phyloP scores from a whole-genome alignment of 1,284 basidiomycete genomes.

The Rhodotorula sp. region DNA sequence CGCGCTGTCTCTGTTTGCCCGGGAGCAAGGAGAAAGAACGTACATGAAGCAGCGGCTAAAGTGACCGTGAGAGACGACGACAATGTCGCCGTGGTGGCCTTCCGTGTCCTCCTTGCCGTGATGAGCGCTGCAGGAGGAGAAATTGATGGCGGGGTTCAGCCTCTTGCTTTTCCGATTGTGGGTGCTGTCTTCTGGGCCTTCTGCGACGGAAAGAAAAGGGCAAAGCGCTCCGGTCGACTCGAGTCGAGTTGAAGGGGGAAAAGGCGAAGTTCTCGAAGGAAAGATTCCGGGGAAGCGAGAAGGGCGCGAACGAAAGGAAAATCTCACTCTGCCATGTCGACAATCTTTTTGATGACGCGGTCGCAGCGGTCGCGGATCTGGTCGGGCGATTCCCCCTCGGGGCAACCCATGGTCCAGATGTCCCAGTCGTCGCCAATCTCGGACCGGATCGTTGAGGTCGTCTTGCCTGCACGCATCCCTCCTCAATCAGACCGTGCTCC shows the following conservation, averaged over 20 bases:
- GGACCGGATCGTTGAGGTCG: slow-evolving; percentile 22
- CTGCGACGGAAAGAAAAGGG: not conserved
- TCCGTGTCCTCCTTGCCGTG: slow-evolving; percentile 27
- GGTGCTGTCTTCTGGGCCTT: not conserved
- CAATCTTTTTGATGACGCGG: slow-evolving; percentile 65
- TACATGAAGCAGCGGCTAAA: slow-evolving; percentile 76
- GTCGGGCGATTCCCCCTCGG: slow-evolving; percentile 75
- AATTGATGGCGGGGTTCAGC: not conserved
- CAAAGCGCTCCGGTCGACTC: not conserved
- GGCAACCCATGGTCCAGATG: slow-evolving; percentile 58
- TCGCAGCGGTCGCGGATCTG: slow-evolving; percentile 77
- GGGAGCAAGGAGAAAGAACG: not conserved
- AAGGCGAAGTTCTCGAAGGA: too few relatives aligned
- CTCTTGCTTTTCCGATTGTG: too few relatives aligned
- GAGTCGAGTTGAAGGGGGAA: too few relatives aligned
- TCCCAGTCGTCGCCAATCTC: slow-evolving; percentile 43
- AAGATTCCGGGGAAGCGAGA: too few relatives aligned
- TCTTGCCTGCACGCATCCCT: slow-evolving; percentile 15
- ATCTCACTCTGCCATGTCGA: slow-evolving; percentile 21
- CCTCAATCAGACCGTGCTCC: too few relatives aligned
- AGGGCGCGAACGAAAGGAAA: too few relatives aligned
- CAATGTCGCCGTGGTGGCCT: slow-evolving; percentile 37
- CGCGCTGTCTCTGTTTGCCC: too few relatives aligned
- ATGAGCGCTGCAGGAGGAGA: slow-evolving; percentile 55
- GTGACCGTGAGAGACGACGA: slow-evolving; percentile 51